Base-by-base conservation (phyloP, 306 rosid species). In the Adenanthera pavonina region DNA sequence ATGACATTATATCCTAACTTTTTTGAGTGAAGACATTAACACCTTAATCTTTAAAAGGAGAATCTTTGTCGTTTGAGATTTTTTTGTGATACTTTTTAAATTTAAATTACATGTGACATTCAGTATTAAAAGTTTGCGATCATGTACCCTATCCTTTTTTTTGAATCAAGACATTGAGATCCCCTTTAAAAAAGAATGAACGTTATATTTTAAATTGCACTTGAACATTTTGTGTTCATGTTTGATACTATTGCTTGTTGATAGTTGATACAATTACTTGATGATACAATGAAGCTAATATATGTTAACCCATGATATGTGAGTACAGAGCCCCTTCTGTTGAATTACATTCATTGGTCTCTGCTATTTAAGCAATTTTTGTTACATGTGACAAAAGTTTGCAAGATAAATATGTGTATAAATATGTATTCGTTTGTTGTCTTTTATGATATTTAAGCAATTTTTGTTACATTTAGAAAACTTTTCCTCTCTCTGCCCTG, bases 361-460 rank as follows among this genome's bases (percentile, higher is more conserved):
- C 49, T 38, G 48, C 38, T 66, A 6, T 40, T 25, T 25, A 25
- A 25, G 30, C 30, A 25, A 25, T 25, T 25, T 25, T 25, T 25
- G 30, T 25, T 25, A 25, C 30, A 25, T 25, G 30, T 25, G 0
- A 25, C 30, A 25, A 25, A 25, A 25, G 30, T 25, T 25, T 25
- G 30, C 65, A 59, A 59, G 65, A 8, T 59, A 48, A 51, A 44
- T 56, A 30, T 67, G 65, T 78, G 11, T 16, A 53, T 62, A 51
- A 83, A 80, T 51, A 17, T 6, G 3, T 59, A 16, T 67, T 65
- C 34, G 57, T 72, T 59, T 59, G 67, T 79, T 51, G 44, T 72
- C 43, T 36, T 76, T 35, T 53, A 40, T 68, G 41, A 59, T 19
- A 20, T 73, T 56, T 64, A 30, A 3, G 49, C 33, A 12, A 17